phyloP scores from a whole-genome alignment of 805 yeast species.

The Ogataea chonburiensis region DNA sequence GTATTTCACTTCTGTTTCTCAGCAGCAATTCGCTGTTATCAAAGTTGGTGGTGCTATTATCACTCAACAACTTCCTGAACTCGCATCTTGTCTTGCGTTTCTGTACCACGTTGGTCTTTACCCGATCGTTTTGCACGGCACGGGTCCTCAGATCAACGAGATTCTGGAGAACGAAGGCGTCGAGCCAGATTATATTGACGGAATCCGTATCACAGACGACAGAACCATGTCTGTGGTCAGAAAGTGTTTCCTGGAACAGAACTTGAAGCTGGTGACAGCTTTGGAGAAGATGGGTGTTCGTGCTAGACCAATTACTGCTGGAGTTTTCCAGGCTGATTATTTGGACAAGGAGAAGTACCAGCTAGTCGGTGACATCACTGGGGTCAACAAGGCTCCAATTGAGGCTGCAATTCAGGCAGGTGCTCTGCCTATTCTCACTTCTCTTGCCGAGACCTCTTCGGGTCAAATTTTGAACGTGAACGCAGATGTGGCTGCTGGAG shows the following conservation, averaged over 20 bases:
- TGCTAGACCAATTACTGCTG: conserved; percentile 97
- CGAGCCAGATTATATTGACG: conserved; percentile 94
- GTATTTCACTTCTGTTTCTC: conserved; percentile 93
- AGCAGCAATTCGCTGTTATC: conserved; percentile 97
- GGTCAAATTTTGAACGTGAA: conserved; percentile 97
- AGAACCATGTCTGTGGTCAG: conserved; percentile 96
- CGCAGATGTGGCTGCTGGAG: conserved; percentile 99
- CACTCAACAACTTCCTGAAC: conserved; percentile 87
- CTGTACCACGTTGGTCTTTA: conserved; percentile 95
- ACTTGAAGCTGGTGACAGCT: conserved; percentile 91
- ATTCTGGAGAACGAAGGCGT: conserved; percentile 90
- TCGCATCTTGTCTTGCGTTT: conserved; percentile 94
- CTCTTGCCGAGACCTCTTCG: conserved; percentile 92
- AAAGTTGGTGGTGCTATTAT: conserved; percentile 99
- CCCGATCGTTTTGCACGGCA: conserved; percentile 96
- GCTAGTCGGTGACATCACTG: conserved; percentile 84
- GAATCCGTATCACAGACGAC: conserved; percentile 92
- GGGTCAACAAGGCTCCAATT: conserved; percentile 84
- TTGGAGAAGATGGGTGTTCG: conserved; percentile 95
- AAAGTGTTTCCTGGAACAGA: conserved; percentile 92
- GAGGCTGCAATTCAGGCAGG: conserved; percentile 96
- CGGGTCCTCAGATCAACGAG: conserved; percentile 98
- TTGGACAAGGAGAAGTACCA: conserved; percentile 88
- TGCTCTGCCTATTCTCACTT: conserved; percentile 92
- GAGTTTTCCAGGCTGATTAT: conserved; percentile 92